Conservation (phyloP, 164 flowering plant species). For the Kingdonia uniflora region DNA sequence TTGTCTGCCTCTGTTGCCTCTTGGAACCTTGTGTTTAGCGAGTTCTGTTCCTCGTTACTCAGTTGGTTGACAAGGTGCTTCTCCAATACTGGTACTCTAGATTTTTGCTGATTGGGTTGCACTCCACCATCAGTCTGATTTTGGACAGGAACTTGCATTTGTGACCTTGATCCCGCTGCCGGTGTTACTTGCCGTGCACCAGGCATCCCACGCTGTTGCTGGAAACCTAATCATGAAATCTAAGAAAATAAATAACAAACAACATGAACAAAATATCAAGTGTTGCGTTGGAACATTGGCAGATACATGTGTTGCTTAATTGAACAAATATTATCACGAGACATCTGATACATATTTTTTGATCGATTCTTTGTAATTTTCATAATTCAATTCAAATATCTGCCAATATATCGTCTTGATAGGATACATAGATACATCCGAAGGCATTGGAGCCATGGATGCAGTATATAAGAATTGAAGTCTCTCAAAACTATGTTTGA, state of each 20-base stretch:
- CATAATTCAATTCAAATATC: no score
- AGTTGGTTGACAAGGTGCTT: constrained; percentile 78
- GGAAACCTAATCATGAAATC: constrained; percentile 34
- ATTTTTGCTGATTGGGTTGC: constrained; percentile 47
- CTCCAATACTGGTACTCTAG: constrained; percentile 76
- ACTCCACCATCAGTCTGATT: constrained; percentile 24
- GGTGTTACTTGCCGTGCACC: constrained; percentile 34
- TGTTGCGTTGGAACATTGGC: no score
- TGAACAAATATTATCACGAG: no score
- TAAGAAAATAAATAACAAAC: constrained; percentile 5
- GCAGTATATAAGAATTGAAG: no score
- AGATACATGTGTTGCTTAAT: no score
- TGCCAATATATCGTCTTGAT: no score
- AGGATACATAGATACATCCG: no score
- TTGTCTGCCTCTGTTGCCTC: constrained; percentile 78
- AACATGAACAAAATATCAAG: constrained; percentile 2
- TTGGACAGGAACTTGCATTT: constrained; percentile 27
- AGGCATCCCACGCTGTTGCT: constrained; percentile 42
- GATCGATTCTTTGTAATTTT: no score
- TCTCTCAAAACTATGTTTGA: no score
- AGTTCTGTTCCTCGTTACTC: constrained; percentile 71
- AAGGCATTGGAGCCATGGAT: no score
- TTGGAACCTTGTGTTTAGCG: constrained; percentile 60
- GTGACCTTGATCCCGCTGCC: constrained; percentile 41
- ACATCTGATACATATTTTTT: no score